Evolutionary conservation across 164 flowering plant species (phyloP).

Genomic region (Warburgia ugandensis): DNA sequence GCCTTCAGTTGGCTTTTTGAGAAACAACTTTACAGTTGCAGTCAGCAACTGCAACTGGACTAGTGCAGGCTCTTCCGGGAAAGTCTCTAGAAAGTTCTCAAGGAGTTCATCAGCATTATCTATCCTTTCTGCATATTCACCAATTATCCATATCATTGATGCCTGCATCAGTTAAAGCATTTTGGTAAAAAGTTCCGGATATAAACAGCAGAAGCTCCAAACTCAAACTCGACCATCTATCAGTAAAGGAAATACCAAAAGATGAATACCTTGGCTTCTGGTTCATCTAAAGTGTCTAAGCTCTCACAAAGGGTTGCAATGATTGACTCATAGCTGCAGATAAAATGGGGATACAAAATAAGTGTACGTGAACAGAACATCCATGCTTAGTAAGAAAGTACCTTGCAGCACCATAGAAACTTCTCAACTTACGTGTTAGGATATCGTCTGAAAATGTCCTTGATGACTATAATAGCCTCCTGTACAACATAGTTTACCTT

Average conservation of each 20-base stretch:
- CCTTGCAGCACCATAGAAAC: no score
- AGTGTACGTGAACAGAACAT: no score
- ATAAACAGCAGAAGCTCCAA: no score
- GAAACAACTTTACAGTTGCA: conserved; percentile 91
- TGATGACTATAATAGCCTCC: conserved; percentile 98
- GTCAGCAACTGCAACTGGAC: conserved; percentile 95
- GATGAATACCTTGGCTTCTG: conserved; percentile 97
- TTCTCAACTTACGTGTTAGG: conserved; percentile 75
- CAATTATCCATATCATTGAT: conserved; percentile 99
- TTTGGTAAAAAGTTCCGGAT: no score
- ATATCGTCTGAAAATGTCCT: conserved; percentile 96
- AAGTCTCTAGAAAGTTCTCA: conserved; percentile 92
- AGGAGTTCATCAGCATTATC: conserved; percentile 99
- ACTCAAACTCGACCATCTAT: neutral
- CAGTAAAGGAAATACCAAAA: neutral
- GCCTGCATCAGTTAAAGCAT: conserved; percentile 44
- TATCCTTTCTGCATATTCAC: conserved; percentile 99
- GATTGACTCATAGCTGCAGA: conserved; percentile 89
- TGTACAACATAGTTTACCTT: conserved; percentile 99
- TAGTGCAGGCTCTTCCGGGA: conserved; percentile 95
- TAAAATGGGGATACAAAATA: conserved; percentile 8
- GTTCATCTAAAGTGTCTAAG: conserved; percentile 95
- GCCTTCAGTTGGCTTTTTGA: conserved; percentile 99
- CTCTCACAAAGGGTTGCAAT: conserved; percentile 99
- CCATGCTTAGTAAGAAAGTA: no score